phyloP scores from a whole-genome alignment of 2,329 filamentous ascomycete species.

The Talaromyces atroroseus region DNA sequence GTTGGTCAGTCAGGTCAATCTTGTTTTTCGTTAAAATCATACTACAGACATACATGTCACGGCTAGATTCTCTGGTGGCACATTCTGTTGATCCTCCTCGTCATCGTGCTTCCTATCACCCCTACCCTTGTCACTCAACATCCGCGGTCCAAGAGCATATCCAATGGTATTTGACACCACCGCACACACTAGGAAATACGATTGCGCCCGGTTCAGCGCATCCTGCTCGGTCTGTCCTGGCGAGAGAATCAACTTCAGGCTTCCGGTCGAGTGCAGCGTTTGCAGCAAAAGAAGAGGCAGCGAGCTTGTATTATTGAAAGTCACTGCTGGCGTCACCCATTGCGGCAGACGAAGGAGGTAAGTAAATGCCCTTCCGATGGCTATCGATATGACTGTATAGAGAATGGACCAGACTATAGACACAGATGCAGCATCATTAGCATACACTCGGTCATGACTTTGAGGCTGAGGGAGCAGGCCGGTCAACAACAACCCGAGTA shows the following conservation, averaged over 20 bases:
- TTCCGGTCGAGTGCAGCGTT: constrained; percentile 51
- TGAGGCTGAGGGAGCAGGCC: too few relatives aligned
- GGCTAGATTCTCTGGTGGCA: constrained; percentile 2
- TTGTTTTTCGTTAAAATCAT: too few relatives aligned
- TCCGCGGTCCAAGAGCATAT: constrained; percentile 57
- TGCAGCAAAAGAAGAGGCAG: constrained; percentile 49
- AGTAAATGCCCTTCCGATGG: constrained; percentile 41
- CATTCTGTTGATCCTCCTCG: constrained; percentile 19
- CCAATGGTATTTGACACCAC: constrained; percentile 60
- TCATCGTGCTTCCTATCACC: constrained; percentile 19
- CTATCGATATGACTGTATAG: constrained; percentile 47
- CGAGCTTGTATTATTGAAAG: constrained; percentile 55
- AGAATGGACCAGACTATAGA: constrained; percentile 45
- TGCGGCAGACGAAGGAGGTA: constrained; percentile 45
- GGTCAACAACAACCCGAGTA: background rate
- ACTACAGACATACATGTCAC: background rate
- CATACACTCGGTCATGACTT: background rate
- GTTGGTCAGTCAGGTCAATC: background rate
- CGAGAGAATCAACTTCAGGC: constrained; percentile 46
- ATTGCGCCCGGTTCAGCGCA: constrained; percentile 56
- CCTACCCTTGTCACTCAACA: constrained; percentile 45
- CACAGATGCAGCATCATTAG: constrained; percentile 3
- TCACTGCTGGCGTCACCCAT: constrained; percentile 51
- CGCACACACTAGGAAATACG: constrained; percentile 62
- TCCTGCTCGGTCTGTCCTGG: constrained; percentile 39